Evolutionary conservation across 129 eudicot species (phyloP).

Genomic region (Ambrosia trifida): DNA sequence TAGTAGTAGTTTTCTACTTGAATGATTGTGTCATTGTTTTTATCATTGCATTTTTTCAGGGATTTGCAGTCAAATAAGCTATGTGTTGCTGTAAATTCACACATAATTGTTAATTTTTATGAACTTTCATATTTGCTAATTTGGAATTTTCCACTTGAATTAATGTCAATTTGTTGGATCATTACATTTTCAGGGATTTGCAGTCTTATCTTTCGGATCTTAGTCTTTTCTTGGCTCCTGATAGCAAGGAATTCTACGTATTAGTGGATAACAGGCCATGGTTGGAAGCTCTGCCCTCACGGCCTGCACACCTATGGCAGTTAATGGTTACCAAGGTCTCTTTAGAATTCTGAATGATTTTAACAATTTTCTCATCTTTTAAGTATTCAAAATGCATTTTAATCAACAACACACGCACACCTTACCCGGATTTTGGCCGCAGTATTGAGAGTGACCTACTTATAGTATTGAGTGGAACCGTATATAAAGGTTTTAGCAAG

Average conservation of each 20-base stretch:
- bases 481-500: too few relatives aligned
- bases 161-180: neutral
- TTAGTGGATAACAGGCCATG: constrained; percentile 95
- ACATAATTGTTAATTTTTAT: constrained; percentile 1
- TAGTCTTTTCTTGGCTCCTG: constrained; percentile 68
- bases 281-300: constrained; percentile 73
- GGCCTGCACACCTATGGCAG: constrained; percentile 94
- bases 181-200: constrained; percentile 61
- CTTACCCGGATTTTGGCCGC: too few relatives aligned
- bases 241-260: constrained; percentile 68
- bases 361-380: neutral
- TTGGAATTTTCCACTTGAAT: constrained; percentile 1
- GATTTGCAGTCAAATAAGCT: too few relatives aligned
- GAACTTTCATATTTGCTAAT: neutral
- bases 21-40: too few relatives aligned
- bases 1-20: too few relatives aligned
- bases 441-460: too few relatives aligned
- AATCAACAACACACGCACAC: too few relatives aligned
- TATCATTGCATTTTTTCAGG: too few relatives aligned
- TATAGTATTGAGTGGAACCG: too few relatives aligned
- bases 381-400: neutral
- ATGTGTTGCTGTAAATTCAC: constrained; percentile 10
- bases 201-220: constrained; percentile 98
- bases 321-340: constrained; percentile 94
- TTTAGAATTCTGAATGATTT: constrained; percentile 3